A percentile compares a stretch with the other conserved stretches of the same genome.
Conservation (phyloP, 768 basidiomycete species). For the Boletus sensibilis region DNA sequence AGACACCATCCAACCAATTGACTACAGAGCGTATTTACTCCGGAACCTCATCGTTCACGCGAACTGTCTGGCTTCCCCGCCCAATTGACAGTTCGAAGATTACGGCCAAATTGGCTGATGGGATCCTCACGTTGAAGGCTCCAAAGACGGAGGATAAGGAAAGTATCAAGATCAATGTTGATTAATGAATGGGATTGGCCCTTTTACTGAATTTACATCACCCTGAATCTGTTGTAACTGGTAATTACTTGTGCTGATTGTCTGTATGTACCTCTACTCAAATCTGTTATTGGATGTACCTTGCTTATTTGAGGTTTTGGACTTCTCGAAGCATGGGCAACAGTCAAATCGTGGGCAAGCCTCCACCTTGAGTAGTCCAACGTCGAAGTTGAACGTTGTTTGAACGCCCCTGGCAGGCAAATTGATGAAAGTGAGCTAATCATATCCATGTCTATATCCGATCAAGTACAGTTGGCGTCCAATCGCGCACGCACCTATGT, state of each 20-base stretch:
- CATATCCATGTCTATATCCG: no score
- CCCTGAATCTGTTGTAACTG: neutral
- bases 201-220: neutral
- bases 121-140: conserved; percentile 62
- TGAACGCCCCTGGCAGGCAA: no score
- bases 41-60: conserved; percentile 54
- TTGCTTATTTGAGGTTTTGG: neutral
- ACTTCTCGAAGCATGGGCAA: neutral
- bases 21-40: conserved; percentile 61
- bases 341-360: neutral
- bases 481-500: no score
- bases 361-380: no score
- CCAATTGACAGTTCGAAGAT: conserved; percentile 58
- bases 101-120: conserved; percentile 63
- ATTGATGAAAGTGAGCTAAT: no score
- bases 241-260: neutral
- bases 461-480: no score
- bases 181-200: conserved; percentile 5
- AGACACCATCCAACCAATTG: conserved; percentile 42
- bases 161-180: conserved; percentile 47
- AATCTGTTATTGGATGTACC: neutral
- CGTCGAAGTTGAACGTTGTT: neutral
- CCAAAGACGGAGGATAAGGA: conserved; percentile 61
- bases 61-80: conserved; percentile 71
- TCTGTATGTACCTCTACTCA: conserved; percentile 12